Evolutionary conservation across 2,329 filamentous ascomycete genomes (phyloP), one percentile per base, ranked within the genome.

Genomic region (Chaetomiaceae sp.): DNA sequence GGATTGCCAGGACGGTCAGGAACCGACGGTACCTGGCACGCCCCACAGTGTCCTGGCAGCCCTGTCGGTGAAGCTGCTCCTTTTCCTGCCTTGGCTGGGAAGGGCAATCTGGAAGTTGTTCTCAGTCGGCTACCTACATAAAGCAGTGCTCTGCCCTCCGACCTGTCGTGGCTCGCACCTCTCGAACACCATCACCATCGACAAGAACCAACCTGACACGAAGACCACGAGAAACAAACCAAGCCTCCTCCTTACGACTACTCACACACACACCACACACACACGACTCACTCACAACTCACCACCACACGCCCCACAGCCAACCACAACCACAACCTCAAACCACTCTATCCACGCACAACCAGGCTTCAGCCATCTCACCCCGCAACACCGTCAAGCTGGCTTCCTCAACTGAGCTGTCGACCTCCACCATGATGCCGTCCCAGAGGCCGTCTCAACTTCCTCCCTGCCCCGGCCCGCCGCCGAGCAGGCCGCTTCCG

Each of bases 381-480:
- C 44, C 50, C 43, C 34, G 10, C 25, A 34, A 8, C 45, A 48
- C 50, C 39, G 35, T 16, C 50, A 39, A 48, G 25, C 48, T 54
- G 48, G 44, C 44, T 51, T 42, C 51, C 33, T 35, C 25, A 56
- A 44, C 50, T 39, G 46, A 41, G 48, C 37, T 46, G 49, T 39
- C 47, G 37, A 31, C 50, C 41, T 46, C 48, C 57, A 51, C 46
- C 68, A 71, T 66, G 54, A 79, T 81, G 75, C 76, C 78, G 68
- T 49, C 77, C 58, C 78, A 82, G 68, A 77, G 81, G 65, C 81
- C 81, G 56, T 82, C 80, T 60, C 79, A 83, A 64, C 78, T 85
- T 58, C 81, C 81, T 71, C 81, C 81, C 60, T 84, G 81, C 77
- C 81, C 81, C 48, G 81, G 81, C 61, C 81, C 81, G 54, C 81